Conservation (phyloP, 164 flowering plant species). For the Vitis riparia region DNA sequence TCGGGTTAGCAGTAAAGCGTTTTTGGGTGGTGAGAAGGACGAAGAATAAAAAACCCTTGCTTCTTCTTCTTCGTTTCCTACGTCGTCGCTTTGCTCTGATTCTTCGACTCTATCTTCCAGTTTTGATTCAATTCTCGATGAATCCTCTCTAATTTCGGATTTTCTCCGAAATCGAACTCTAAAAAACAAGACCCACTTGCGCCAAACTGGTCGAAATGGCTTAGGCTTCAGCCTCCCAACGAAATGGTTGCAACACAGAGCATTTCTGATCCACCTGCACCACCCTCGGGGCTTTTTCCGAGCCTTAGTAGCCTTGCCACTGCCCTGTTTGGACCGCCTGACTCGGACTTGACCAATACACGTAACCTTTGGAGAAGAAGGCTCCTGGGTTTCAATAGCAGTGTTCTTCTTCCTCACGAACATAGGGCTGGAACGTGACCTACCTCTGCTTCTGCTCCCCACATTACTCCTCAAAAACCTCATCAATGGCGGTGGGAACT, state of each 20-base stretch:
- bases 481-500: slow-evolving; percentile 66
- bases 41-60: slow-evolving; percentile 13
- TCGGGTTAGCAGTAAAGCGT: slow-evolving; percentile 60
- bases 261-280: slow-evolving; percentile 27
- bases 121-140: slow-evolving; percentile 3
- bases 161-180: slow-evolving; percentile 25
- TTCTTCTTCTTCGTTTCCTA: slow-evolving; percentile 15
- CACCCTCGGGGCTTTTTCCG: slow-evolving; percentile 4
- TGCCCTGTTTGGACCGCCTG: slow-evolving; percentile 27
- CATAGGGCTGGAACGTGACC: slow-evolving; percentile 66
- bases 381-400: slow-evolving; percentile 50
- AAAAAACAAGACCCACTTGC: slow-evolving; percentile 37
- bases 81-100: slow-evolving; percentile 11
- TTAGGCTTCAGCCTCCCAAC: slow-evolving; percentile 17
- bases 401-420: slow-evolving; percentile 38
- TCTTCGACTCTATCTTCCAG: slow-evolving; percentile 7
- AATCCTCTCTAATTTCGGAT: slow-evolving; percentile 7
- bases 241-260: slow-evolving; percentile 22
- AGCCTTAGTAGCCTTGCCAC: not conserved
- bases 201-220: slow-evolving; percentile 20
- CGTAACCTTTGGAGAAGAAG: slow-evolving; percentile 74
- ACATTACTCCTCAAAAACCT: slow-evolving; percentile 56
- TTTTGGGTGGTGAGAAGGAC: slow-evolving; percentile 48
- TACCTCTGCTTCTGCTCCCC: slow-evolving; percentile 65
- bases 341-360: slow-evolving; percentile 71